phyloP scores from a whole-genome alignment of 176 grass and related monocot genomes.

The Bonia amplexicaulis region DNA sequence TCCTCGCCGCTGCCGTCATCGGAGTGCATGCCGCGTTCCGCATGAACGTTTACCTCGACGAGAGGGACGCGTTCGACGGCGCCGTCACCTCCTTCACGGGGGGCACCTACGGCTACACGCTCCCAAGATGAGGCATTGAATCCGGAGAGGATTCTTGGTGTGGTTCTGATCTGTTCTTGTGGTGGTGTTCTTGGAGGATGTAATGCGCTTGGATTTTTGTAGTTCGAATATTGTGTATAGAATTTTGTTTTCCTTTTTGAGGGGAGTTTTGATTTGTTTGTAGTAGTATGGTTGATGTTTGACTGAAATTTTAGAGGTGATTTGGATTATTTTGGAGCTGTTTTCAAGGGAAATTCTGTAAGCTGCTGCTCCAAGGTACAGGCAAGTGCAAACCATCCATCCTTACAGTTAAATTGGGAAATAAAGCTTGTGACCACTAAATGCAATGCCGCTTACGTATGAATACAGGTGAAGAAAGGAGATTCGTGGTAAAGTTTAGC shows the following conservation, averaged over 20 bases:
- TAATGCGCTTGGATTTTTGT: background rate
- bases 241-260: background rate
- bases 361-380: background rate
- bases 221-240: conserved; percentile 4
- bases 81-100: conserved; percentile 52
- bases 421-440: background rate
- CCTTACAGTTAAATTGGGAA: background rate
- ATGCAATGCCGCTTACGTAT: background rate
- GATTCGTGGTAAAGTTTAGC: background rate
- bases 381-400: background rate
- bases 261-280: background rate
- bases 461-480: background rate
- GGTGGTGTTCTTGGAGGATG: conserved; percentile 12
- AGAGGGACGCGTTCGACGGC: conserved; percentile 53
- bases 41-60: conserved; percentile 69
- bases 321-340: conserved; percentile 8
- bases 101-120: conserved; percentile 31
- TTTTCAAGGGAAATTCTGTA: background rate
- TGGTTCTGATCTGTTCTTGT: background rate
- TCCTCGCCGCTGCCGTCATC: conserved; percentile 45
- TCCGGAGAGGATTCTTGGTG: background rate
- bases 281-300: background rate
- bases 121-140: conserved; percentile 23
- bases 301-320: background rate
- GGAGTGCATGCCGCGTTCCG: conserved; percentile 66